Percentiles rank a stretch among this genome's conserved stretches.
Conservation (phyloP, 176 grass and related monocot genomes). For the Carex myosuroides region DNA sequence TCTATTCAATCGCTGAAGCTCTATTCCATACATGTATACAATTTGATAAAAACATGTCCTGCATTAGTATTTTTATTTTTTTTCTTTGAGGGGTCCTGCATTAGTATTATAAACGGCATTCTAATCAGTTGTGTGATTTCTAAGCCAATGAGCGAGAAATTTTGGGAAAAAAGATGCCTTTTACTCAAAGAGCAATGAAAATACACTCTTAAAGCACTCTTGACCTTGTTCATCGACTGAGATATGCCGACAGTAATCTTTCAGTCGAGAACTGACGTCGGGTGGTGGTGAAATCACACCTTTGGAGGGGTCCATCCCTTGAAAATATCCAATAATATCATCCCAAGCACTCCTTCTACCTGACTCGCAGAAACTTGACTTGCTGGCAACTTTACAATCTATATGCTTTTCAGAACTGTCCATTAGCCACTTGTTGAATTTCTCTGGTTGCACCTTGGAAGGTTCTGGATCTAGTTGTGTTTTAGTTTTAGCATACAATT, state of each 20-base stretch:
- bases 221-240: slow-evolving; percentile 7
- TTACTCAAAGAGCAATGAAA: slow-evolving; percentile 56
- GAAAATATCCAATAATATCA: slow-evolving; percentile 27
- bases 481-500: slow-evolving; percentile 12
- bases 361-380: slow-evolving; percentile 12
- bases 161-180: background rate
- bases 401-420: slow-evolving; percentile 11
- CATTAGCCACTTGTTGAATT: background rate
- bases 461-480: slow-evolving; percentile 28
- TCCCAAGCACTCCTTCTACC: slow-evolving; percentile 30
- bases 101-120: background rate
- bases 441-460: background rate
- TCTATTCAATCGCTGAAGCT: background rate
- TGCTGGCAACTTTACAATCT: slow-evolving; percentile 11
- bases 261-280: slow-evolving; percentile 22
- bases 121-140: background rate
- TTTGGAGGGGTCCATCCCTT: background rate
- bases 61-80: background rate
- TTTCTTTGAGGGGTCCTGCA: background rate
- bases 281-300: background rate
- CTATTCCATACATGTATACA: background rate
- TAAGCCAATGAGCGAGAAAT: background rate
- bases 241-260: slow-evolving; percentile 33
- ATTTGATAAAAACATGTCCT: background rate
- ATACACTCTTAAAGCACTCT: slow-evolving; percentile 53